phyloP scores from a whole-genome alignment of 1,139 yeast species.

The Yamadazyma membranifaciens region DNA sequence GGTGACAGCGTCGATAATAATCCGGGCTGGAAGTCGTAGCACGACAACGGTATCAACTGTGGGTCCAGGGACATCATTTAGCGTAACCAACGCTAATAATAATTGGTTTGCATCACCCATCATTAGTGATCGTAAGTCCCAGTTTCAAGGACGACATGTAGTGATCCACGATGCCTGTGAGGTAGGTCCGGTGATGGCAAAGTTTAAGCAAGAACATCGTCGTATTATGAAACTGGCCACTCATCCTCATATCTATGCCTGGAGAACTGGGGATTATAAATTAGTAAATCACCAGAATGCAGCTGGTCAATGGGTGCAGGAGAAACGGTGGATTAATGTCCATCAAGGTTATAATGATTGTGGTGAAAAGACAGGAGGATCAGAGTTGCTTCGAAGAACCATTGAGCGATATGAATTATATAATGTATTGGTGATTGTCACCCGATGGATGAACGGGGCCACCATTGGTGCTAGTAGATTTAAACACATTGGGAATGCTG shows the following conservation, averaged over 20 bases:
- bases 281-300: slow-evolving; percentile 7
- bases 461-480: slow-evolving; percentile 66
- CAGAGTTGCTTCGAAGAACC: slow-evolving; percentile 46
- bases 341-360: slow-evolving; percentile 60
- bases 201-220: slow-evolving; percentile 37
- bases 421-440: slow-evolving; percentile 59
- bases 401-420: slow-evolving; percentile 45
- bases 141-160: slow-evolving; percentile 59
- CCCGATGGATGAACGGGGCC: slow-evolving; percentile 73
- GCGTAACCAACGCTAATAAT: too few species aligned
- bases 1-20: too few species aligned
- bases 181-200: slow-evolving; percentile 34
- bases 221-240: slow-evolving; percentile 49
- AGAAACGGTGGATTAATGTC: slow-evolving; percentile 19
- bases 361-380: slow-evolving; percentile 70
- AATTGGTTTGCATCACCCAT: slow-evolving; percentile 32
- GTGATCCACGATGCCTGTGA: slow-evolving; percentile 33
- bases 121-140: slow-evolving; percentile 49
- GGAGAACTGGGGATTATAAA: slow-evolving; percentile 46
- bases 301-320: slow-evolving; percentile 3
- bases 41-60: too few species aligned
- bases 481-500: slow-evolving; percentile 54
- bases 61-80: too few species aligned
- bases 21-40: too few species aligned
- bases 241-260: slow-evolving; percentile 69